Conservation (phyloP, 441 rosid genomes). For the Pelargonium australe region DNA sequence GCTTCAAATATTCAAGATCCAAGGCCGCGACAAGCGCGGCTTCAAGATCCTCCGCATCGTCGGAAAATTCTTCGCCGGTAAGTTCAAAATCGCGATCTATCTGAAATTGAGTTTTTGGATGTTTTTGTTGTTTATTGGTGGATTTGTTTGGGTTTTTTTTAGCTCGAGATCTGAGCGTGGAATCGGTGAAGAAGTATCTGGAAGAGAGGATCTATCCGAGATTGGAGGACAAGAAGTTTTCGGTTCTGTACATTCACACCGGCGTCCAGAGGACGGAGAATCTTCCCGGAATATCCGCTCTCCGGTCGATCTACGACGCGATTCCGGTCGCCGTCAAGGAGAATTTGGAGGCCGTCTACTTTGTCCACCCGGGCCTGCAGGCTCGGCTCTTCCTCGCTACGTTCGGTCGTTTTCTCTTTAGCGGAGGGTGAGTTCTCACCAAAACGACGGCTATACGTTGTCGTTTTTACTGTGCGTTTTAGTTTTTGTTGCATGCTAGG, state of each 20-base stretch:
- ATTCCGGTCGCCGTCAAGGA: constrained; percentile 53
- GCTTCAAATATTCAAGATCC: constrained; percentile 59
- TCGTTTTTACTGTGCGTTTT: constrained; percentile 7
- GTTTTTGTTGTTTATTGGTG: constrained; percentile 14
- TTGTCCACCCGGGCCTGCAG: too few species aligned
- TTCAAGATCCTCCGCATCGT: constrained; percentile 57
- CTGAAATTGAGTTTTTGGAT: background rate
- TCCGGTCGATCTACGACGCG: constrained; percentile 64
- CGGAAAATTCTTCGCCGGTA: constrained; percentile 70
- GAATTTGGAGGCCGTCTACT: constrained; percentile 25
- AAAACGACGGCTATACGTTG: too few species aligned
- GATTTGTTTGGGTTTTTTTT: too few species aligned
- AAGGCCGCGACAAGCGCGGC: constrained; percentile 70
- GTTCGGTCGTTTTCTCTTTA: constrained; percentile 63
- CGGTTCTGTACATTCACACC: too few species aligned
- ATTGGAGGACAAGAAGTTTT: constrained; percentile 32
- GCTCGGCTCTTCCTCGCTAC: constrained; percentile 53
- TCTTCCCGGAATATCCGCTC: constrained; percentile 59
- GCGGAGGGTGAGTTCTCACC: constrained; percentile 47
- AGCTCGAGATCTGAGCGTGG: constrained; percentile 48
- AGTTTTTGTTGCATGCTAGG: background rate
- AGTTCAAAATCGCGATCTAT: background rate
- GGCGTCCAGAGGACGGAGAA: too few species aligned
- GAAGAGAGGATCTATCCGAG: constrained; percentile 54
- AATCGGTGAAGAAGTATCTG: constrained; percentile 47